A percentile compares a stretch with the other conserved stretches of the same genome.
Conservation (phyloP, 1,284 basidiomycete genomes). For the Flammula alnicola region DNA sequence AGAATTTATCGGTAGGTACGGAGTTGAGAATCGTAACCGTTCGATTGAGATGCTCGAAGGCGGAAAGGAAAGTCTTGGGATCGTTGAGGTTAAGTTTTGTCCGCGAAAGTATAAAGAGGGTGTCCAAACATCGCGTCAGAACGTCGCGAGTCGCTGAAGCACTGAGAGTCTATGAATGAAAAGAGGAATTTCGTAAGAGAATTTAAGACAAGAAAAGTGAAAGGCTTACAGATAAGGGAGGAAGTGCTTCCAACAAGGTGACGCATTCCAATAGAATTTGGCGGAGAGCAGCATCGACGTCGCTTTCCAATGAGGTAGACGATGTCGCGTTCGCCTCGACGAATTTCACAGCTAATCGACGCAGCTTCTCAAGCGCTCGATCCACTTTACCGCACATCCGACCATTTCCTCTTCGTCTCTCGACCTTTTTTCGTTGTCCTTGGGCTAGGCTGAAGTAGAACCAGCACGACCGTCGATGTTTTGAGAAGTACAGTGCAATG, state of each 20-base stretch:
- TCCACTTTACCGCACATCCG: slow-evolving; percentile 54
- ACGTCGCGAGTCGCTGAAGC: slow-evolving; percentile 37
- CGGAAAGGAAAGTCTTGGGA: slow-evolving; percentile 52
- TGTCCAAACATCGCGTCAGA: slow-evolving; percentile 60
- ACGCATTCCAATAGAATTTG: slow-evolving; percentile 10
- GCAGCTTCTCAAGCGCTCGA: slow-evolving; percentile 62
- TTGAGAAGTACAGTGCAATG: slow-evolving; percentile 17
- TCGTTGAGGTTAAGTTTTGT: slow-evolving; percentile 47
- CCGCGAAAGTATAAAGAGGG: slow-evolving; percentile 63
- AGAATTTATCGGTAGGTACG: slow-evolving; percentile 27
- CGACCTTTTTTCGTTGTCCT: slow-evolving; percentile 8
- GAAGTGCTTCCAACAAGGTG: slow-evolving; percentile 8
- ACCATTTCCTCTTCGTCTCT: slow-evolving; percentile 34
- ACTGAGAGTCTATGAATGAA: slow-evolving; percentile 23
- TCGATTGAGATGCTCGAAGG: slow-evolving; percentile 53
- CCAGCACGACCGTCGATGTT: slow-evolving; percentile 9
- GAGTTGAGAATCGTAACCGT: slow-evolving; percentile 43
- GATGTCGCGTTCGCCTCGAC: slow-evolving; percentile 41
- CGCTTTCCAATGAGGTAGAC: not conserved
- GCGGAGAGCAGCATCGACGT: slow-evolving; percentile 8
- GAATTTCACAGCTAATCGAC: slow-evolving; percentile 51
- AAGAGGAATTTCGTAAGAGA: not conserved
- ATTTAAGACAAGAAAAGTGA: too few species aligned
- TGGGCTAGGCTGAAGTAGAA: slow-evolving; percentile 8
- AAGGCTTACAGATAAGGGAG: slow-evolving; percentile 13